Conservation (phyloP, 441 rosid species). For the Corymbia calophylla region DNA sequence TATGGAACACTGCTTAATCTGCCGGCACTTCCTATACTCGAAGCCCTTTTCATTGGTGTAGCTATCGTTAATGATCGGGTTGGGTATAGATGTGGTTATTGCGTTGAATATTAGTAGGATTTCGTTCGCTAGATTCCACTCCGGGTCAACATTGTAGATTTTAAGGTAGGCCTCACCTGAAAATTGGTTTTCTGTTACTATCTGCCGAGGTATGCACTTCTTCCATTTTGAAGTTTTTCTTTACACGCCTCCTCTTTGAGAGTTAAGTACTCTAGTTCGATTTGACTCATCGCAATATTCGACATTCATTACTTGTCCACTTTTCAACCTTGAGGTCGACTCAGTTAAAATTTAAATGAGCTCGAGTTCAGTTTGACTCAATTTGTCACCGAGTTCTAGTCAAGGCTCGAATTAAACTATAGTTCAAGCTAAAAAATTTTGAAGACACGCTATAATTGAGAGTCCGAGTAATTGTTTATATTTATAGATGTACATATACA, state of each 20-base stretch:
- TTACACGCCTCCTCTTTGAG: background rate
- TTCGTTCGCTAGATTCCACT: background rate
- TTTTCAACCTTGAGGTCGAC: background rate
- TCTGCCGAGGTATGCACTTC: background rate
- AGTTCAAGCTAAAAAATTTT: background rate
- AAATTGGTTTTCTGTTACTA: background rate
- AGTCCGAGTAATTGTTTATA: background rate
- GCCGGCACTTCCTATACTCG: background rate
- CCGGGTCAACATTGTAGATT: background rate
- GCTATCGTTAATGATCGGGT: background rate
- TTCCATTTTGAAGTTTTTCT: background rate
- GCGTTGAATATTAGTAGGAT: background rate
- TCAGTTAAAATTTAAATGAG: background rate
- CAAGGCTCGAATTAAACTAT: background rate
- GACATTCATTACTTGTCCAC: background rate
- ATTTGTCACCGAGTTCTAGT: background rate
- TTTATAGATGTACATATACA: background rate
- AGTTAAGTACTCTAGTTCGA: background rate
- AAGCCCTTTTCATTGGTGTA: background rate
- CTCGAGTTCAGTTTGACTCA: background rate
- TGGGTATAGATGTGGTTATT: background rate
- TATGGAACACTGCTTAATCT: background rate
- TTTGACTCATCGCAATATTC: background rate
- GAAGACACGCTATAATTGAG: background rate
- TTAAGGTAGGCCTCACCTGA: background rate